A percentile compares a stretch with the other conserved stretches of the same genome.
These are phyloP conservation scores for Eucalyptus brandiana DNA, from an alignment of 345 rosid genomes.

Conservation along the genomic window DNA sequence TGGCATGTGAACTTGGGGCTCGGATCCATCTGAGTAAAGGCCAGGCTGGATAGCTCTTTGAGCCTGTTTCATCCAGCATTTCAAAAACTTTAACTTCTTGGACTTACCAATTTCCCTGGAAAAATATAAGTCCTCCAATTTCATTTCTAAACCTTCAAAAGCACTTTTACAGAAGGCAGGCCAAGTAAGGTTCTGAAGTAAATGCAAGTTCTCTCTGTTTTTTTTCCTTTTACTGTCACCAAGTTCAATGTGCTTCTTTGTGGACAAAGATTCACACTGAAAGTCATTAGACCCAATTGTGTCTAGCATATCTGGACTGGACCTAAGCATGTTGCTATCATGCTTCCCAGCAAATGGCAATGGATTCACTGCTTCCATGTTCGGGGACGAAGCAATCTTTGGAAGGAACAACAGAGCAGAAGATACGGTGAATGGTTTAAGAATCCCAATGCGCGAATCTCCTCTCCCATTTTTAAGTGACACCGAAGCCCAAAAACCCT, in stretches of 20 bases:
- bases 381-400: background rate
- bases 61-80: conserved; percentile 89
- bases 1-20: conserved; percentile 8
- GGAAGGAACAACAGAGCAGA: conserved; percentile 40
- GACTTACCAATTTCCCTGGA: conserved; percentile 32
- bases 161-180: conserved; percentile 45
- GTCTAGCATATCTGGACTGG: background rate
- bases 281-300: background rate
- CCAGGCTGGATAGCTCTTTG: conserved; percentile 25
- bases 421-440: conserved; percentile 70
- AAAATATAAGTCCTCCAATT: conserved; percentile 51
- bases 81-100: conserved; percentile 75
- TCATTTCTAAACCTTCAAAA: conserved; percentile 23
- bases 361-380: background rate
- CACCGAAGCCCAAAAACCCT: conserved; percentile 54
- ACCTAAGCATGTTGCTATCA: background rate
- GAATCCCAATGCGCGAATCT: conserved; percentile 30
- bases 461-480: conserved; percentile 41
- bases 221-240: conserved; percentile 20
- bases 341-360: background rate
- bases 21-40: conserved; percentile 4
- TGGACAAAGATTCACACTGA: conserved; percentile 1
- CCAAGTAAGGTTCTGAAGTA: conserved; percentile 43
- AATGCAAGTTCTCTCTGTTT: conserved; percentile 12
- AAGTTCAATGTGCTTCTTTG: background rate